These are phyloP conservation scores for Zizania palustris DNA, from an alignment of 202 grass and related monocot genomes.

Conservation along the genomic window DNA sequence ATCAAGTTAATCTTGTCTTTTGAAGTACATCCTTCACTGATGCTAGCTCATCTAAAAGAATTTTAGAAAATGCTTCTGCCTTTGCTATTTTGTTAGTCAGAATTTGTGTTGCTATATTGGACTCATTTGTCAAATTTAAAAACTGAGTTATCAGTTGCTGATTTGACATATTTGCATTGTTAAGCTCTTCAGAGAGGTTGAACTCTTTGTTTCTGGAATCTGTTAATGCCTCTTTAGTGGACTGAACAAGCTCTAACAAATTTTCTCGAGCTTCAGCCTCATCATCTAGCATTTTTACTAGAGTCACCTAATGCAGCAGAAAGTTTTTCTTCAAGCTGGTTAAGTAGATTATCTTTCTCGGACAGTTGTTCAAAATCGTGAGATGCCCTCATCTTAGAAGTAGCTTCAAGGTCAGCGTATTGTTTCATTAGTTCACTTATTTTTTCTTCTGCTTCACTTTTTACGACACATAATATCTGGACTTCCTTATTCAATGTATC, in stretches of 20 bases:
- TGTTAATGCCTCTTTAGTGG: conserved; percentile 60
- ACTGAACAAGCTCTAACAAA: too few species aligned
- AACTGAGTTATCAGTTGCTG: conserved; percentile 59
- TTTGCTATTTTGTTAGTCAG: too few species aligned
- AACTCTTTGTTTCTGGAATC: conserved; percentile 63
- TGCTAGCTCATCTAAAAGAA: conserved; percentile 64
- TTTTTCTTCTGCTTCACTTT: too few species aligned
- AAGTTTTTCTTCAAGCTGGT: too few species aligned
- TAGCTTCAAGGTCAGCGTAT: too few species aligned
- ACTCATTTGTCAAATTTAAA: conserved; percentile 62
- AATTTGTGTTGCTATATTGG: conserved; percentile 54
- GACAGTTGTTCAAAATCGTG: conserved; percentile 61
- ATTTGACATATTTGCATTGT: too few species aligned
- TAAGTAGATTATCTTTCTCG: conserved; percentile 62
- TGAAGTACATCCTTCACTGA: too few species aligned
- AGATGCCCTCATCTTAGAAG: too few species aligned
- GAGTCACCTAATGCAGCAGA: conserved; percentile 59
- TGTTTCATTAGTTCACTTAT: too few species aligned
- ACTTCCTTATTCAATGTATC: too few species aligned
- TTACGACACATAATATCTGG: too few species aligned
- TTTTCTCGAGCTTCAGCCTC: conserved; percentile 55
- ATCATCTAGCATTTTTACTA: conserved; percentile 58
- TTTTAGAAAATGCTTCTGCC: conserved; percentile 58
- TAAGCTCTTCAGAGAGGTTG: conserved; percentile 63
- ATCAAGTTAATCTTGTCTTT: conserved; percentile 63